phyloP scores from a whole-genome alignment of 169 alveolate species.

The Cryptosporidium xiaoi region DNA sequence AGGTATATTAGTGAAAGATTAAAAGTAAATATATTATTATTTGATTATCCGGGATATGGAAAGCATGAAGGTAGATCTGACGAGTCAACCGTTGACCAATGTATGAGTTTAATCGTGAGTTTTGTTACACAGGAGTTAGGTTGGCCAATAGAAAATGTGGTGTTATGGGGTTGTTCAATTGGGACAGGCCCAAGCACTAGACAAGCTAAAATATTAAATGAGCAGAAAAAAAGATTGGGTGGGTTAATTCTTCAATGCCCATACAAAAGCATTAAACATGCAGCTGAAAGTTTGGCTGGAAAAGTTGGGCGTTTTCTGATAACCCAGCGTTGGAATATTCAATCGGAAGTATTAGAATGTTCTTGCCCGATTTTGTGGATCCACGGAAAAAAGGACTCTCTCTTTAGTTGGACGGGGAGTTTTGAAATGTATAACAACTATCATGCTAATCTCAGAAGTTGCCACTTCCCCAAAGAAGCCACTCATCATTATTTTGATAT shows the following conservation, averaged over 20 bases:
- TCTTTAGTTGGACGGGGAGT: constrained; percentile 76
- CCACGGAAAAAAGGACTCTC: constrained; percentile 77
- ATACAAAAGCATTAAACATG: constrained; percentile 78
- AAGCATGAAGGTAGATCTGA: constrained; percentile 76
- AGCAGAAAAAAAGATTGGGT: constrained; percentile 55
- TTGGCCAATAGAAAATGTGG: constrained; percentile 78
- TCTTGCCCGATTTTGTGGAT: constrained; percentile 80
- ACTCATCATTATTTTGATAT: constrained; percentile 77
- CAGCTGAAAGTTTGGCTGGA: constrained; percentile 79
- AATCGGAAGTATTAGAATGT: constrained; percentile 75
- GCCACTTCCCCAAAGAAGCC: constrained; percentile 79
- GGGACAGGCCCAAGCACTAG: constrained; percentile 84
- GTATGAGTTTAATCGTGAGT: constrained; percentile 70
- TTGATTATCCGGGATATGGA: constrained; percentile 80
- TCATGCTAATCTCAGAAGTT: constrained; percentile 64
- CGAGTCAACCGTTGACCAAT: constrained; percentile 78
- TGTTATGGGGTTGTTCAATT: constrained; percentile 80
- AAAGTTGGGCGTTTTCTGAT: constrained; percentile 76
- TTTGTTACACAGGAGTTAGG: constrained; percentile 71
- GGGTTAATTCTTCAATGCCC: constrained; percentile 81
- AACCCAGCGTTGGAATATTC: constrained; percentile 77
- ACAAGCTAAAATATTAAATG: constrained; percentile 70
- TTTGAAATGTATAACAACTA: constrained; percentile 73
- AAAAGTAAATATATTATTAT: constrained; percentile 73
- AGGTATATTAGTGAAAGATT: constrained; percentile 58